Conservation (phyloP, 352 stramenopile species). For the Pythium folliculosum region DNA sequence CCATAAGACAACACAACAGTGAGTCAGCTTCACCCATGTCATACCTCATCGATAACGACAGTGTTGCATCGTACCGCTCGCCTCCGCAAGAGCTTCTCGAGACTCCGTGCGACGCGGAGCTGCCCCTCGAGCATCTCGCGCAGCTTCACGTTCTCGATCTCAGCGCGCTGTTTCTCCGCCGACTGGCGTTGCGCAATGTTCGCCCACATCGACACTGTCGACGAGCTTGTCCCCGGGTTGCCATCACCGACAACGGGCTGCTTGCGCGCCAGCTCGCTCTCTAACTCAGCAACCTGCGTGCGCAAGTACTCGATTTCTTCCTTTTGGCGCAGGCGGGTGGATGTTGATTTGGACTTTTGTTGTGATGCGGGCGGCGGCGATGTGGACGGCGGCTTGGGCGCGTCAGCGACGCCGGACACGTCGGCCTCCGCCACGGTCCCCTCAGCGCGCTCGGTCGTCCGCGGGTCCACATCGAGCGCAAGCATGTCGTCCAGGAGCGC, state of each 20-base stretch:
- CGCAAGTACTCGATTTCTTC: constrained; percentile 40
- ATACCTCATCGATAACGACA: background rate
- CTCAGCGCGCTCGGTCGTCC: background rate
- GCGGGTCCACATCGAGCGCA: too few relatives aligned
- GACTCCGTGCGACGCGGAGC: constrained; percentile 36
- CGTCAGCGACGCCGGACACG: background rate
- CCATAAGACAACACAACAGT: background rate
- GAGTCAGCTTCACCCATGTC: too few relatives aligned
- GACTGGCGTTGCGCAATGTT: constrained; percentile 40
- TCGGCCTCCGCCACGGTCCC: background rate
- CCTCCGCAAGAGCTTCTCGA: constrained; percentile 44
- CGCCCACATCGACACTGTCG: constrained; percentile 37
- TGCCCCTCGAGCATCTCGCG: constrained; percentile 21
- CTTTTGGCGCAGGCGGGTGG: constrained; percentile 21
- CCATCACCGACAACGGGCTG: background rate
- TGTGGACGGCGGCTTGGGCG: background rate
- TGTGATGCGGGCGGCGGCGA: too few relatives aligned
- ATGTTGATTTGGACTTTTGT: background rate
- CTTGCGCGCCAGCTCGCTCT: constrained; percentile 23
- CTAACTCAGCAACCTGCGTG: constrained; percentile 28
- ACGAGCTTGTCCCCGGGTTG: too few relatives aligned
- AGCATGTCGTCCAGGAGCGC: background rate
- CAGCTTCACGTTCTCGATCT: constrained; percentile 43
- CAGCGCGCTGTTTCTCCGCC: constrained; percentile 27
- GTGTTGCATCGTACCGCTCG: constrained; percentile 13